Evolutionary conservation across 1,139 yeast genomes (phyloP).

Genomic region (Kodamaea derodonti): DNA sequence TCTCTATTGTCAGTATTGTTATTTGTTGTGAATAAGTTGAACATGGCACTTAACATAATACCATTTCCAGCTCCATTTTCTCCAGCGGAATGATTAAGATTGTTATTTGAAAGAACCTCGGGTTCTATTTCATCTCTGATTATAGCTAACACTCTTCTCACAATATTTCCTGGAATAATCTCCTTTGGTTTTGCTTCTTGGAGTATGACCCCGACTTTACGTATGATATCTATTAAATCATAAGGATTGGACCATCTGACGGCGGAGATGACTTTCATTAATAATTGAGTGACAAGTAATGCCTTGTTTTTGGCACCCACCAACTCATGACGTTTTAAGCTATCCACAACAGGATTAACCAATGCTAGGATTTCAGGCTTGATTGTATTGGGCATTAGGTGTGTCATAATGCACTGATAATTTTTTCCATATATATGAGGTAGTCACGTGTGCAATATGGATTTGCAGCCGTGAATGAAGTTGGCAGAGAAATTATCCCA

Average conservation of each 20-base stretch:
- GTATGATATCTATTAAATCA: constrained; percentile 67
- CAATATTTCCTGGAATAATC: constrained; percentile 84
- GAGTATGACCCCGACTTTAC: constrained; percentile 57
- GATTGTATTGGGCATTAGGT: constrained; percentile 11
- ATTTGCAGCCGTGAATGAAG: too few relatives aligned
- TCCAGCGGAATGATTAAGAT: constrained; percentile 9
- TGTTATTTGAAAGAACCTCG: constrained; percentile 13
- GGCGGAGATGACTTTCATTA: constrained; percentile 85
- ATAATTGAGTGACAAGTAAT: constrained; percentile 76
- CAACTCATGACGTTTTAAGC: constrained; percentile 68
- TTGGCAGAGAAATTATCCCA: neutral
- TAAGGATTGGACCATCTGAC: constrained; percentile 81
- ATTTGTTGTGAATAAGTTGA: constrained; percentile 68
- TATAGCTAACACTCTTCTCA: constrained; percentile 82
- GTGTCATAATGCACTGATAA: too few relatives aligned
- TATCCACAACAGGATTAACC: constrained; percentile 35
- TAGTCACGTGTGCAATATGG: too few relatives aligned
- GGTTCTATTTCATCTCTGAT: constrained; percentile 80
- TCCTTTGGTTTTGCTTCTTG: constrained; percentile 73
- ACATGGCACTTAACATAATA: constrained; percentile 81
- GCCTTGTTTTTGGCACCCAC: constrained; percentile 77
- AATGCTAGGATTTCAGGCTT: constrained; percentile 35
- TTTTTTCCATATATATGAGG: too few relatives aligned
- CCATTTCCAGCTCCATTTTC: constrained; percentile 26
- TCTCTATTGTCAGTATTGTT: constrained; percentile 25